phyloP scores from a whole-genome alignment of 2,329 filamentous ascomycete genomes.

The Amesomyces nigricolor region DNA sequence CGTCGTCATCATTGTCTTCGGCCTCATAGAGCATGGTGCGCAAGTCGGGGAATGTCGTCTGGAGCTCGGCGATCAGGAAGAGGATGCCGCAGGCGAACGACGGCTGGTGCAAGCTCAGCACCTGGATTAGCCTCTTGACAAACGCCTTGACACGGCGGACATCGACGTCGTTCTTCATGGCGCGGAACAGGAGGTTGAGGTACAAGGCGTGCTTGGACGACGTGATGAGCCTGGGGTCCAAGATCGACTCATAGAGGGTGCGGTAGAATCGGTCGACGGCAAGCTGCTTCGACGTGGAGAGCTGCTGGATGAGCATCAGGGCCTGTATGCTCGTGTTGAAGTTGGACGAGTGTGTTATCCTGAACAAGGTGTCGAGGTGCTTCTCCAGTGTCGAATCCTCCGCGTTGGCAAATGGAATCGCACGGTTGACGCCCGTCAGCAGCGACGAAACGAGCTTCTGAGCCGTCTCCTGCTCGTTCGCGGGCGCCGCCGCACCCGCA shows the following conservation, averaged over 20 bases:
- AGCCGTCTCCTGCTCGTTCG: conserved; percentile 60
- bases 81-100: conserved; percentile 91
- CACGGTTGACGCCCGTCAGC: conserved; percentile 89
- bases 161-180: conserved; percentile 85
- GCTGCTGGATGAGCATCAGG: conserved; percentile 88
- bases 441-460: conserved; percentile 92
- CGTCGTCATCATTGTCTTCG: conserved; percentile 69
- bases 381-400: conserved; percentile 76
- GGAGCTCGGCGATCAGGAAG: conserved; percentile 79
- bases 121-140: conserved; percentile 84
- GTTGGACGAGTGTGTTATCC: conserved; percentile 93
- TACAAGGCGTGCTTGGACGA: conserved; percentile 96
- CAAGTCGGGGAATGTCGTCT: conserved; percentile 72
- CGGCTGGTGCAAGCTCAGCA: conserved; percentile 82
- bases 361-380: conserved; percentile 90
- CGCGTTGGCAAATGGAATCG: conserved; percentile 83
- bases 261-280: conserved; percentile 89
- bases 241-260: conserved; percentile 87
- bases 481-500: conserved; percentile 33
- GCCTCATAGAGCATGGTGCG: conserved; percentile 73
- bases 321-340: conserved; percentile 99
- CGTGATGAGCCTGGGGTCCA: conserved; percentile 80
- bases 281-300: conserved; percentile 73
- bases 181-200: conserved; percentile 82
- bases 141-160: conserved; percentile 92